phyloP scores from a whole-genome alignment of 768 basidiomycete species.

The Hydnomerulius pinastri region DNA sequence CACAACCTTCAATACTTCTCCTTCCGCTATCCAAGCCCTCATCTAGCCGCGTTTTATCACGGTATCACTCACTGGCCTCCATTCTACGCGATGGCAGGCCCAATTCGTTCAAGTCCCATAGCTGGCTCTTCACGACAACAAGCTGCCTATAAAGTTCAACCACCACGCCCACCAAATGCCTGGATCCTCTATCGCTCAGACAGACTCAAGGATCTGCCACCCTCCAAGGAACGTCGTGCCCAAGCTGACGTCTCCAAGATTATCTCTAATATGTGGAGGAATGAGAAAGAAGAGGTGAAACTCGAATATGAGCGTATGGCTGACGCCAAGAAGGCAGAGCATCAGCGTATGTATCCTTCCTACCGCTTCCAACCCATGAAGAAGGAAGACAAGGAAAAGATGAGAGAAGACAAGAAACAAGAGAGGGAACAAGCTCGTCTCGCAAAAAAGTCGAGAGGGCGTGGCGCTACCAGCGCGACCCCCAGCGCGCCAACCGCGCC shows the following conservation, averaged over 20 bases:
- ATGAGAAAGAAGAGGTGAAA: conserved; percentile 49
- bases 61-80: conserved; percentile 5
- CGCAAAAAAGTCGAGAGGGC: conserved; percentile 21
- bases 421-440: conserved; percentile 39
- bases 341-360: conserved; percentile 50
- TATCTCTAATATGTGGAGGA: conserved; percentile 66
- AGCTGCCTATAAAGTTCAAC: conserved; percentile 29
- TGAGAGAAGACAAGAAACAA: conserved; percentile 41
- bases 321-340: conserved; percentile 53
- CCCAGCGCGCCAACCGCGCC: conserved; percentile 2
- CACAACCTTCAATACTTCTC: conserved; percentile 17
- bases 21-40: conserved; percentile 12
- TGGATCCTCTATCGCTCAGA: conserved; percentile 82
- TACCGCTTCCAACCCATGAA: conserved; percentile 61
- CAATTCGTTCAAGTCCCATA: conserved; percentile 9
- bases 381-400: conserved; percentile 49
- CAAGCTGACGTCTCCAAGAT: conserved; percentile 68
- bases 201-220: conserved; percentile 47
- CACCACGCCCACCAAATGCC: conserved; percentile 75
- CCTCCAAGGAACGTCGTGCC: conserved; percentile 35
- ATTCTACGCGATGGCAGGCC: conserved; percentile 23
- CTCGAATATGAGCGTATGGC: conserved; percentile 54
- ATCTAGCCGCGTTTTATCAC: conserved; percentile 8
- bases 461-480: conserved; percentile 20
- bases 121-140: conserved; percentile 3